Conservation (phyloP, 805 yeast species). For the Yarrowia divulgata region DNA sequence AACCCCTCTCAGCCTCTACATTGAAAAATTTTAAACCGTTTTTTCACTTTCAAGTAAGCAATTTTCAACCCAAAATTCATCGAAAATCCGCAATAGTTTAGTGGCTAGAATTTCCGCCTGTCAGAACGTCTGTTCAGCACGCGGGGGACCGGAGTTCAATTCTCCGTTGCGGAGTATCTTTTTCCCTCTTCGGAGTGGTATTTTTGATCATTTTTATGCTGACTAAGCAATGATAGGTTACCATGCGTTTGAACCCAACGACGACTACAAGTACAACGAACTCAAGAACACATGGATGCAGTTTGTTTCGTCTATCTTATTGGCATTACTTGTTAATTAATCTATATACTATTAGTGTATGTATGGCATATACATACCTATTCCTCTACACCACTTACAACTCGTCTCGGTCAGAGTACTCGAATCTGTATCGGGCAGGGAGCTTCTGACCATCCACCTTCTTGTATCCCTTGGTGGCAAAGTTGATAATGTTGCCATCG, state of each 20-base stretch:
- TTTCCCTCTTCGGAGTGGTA: background rate
- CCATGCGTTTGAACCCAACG: background rate
- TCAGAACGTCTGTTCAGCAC: slow-evolving; percentile 43
- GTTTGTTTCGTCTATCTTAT: no score
- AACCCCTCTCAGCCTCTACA: background rate
- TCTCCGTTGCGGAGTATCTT: slow-evolving; percentile 33
- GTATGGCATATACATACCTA: background rate
- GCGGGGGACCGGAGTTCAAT: slow-evolving; percentile 38
- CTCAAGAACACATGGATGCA: no score
- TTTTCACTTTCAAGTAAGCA: background rate
- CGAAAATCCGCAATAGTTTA: slow-evolving; percentile 48
- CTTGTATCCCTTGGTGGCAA: slow-evolving; percentile 36
- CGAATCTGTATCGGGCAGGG: slow-evolving; percentile 25
- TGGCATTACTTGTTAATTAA: background rate
- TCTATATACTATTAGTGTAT: background rate
- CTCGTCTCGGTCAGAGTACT: slow-evolving; percentile 24
- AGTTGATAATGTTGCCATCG: slow-evolving; percentile 27
- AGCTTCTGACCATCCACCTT: slow-evolving; percentile 33
- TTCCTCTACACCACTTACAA: background rate
- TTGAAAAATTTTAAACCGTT: background rate
- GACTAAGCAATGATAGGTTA: slow-evolving; percentile 5
- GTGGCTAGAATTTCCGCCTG: slow-evolving; percentile 54
- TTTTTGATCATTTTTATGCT: background rate
- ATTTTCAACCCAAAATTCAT: background rate
- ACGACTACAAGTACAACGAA: no score